Evolutionary conservation across 78 protist genomes (phyloP).

Genomic region (Dictyostelium intermedium): DNA sequence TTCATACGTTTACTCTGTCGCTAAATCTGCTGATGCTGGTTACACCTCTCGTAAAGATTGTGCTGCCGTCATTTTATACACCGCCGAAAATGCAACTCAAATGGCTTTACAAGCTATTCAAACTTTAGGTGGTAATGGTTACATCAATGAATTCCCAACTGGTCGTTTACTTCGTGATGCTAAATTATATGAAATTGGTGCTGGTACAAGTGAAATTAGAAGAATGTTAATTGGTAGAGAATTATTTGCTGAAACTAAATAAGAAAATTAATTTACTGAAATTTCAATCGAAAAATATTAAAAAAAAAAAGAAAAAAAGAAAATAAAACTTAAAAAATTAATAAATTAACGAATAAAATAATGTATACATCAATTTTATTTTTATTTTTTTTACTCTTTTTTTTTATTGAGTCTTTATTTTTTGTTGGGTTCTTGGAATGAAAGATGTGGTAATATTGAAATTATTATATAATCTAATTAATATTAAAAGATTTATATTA

Average conservation of each 20-base stretch:
- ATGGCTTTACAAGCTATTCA: slow-evolving; percentile 94
- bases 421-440: neutral
- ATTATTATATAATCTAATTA: slow-evolving; percentile 5
- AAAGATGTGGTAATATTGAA: neutral
- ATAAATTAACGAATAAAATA: neutral
- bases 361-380: neutral
- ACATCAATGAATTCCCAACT: slow-evolving; percentile 96
- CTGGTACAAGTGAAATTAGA: slow-evolving; percentile 95
- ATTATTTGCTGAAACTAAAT: slow-evolving; percentile 67
- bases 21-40: slow-evolving; percentile 82
- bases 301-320: neutral
- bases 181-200: slow-evolving; percentile 97
- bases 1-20: slow-evolving; percentile 88
- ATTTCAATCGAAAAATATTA: too few species aligned
- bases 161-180: slow-evolving; percentile 95
- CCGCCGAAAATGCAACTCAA: slow-evolving; percentile 93
- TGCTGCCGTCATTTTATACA: slow-evolving; percentile 88
- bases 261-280: too few species aligned
- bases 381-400: too few species aligned
- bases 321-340: neutral
- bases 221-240: slow-evolving; percentile 92
- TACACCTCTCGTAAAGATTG: slow-evolving; percentile 69
- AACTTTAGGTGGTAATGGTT: slow-evolving; percentile 96
- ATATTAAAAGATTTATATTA: slow-evolving; percentile 1
- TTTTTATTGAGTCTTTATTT: neutral